Evolutionary conservation across 2,329 filamentous ascomycete genomes (phyloP), one percentile per base, ranked within the genome.

Genomic region (Sclerotinia nivalis): DNA sequence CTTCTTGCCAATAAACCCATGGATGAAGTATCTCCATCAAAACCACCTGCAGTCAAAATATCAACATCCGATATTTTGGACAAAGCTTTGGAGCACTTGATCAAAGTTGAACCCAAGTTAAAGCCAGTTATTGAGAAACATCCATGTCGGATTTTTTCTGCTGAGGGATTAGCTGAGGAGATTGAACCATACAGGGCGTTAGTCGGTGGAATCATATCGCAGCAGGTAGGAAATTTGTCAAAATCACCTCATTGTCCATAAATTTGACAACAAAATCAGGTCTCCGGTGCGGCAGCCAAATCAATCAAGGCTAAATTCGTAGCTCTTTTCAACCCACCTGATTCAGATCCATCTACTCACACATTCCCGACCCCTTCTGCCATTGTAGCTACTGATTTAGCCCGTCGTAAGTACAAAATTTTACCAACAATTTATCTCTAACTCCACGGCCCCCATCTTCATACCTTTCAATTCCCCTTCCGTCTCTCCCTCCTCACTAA

Each of bases 281-380:
- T 99, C 28, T 97, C 93, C 0, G 93, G 95, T 25, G 93, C 93
- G 8, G 96, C 96, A 0, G 96, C 96, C 18, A 91, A 88, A 74
- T 92, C 92, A 8, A 98, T 99, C 81, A 94, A 95, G 79, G 87
- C 86, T 64, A 95, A 93, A 73, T 97, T 97, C 79, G 82, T 97
- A 28, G 84, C 83, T 1, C 82, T 97, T 8, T 97, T 97, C 79
- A 75, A 79, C 68, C 49, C 79, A 82, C 76, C 80, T 8, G 77
- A 80, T 25, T 76, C 77, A 58, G 76, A 77, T 66, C 72, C 72
- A 37, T 69, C 68, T 28, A 71, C 75, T 66, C 58, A 75, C 73
- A 60, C 75, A 49, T 98, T 97, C 77, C 95, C 95, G 0, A 86
- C 88, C 0, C 95, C 96, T 0, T 86, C 88, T 0, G 85, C 93